Evolutionary conservation across 2,329 filamentous ascomycete species (phyloP), one percentile per base, ranked within the genome.

Genomic region (Escovopsis sp.): DNA sequence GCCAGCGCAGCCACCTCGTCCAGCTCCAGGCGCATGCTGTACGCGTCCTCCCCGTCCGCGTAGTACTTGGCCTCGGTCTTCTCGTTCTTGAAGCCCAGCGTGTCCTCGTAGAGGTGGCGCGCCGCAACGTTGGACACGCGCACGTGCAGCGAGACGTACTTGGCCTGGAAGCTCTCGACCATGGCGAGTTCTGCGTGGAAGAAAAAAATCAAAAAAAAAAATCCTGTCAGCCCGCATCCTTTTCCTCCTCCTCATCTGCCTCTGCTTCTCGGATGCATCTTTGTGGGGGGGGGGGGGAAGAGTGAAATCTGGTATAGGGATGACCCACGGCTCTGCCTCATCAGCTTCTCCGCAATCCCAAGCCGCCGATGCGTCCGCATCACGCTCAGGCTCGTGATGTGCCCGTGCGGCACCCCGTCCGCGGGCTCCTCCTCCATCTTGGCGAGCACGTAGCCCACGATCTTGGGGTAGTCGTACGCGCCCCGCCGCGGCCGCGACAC

Each of bases 371-470:
- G 91, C 50, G 91, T 98, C 50, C 91, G 73, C 91, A 96, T 98
- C 35, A 98, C 91, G 56, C 81, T 88, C 56, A 98, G 64, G 52
- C 81, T 88, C 37, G 91, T 98, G 57, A 98, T 96, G 67, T 98
- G 91, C 13, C 91, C 91, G 65, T 96, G 91, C 53, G 81, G 84
- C 34, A 95, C 69, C 44, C 88, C 88, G 61, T 96, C 89, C 45
- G 81, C 59, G 7, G 91, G 89, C 62, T 96, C 91, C 68, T 98
- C 91, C 64, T 98, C 91, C 88, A 98, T 98, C 73, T 98, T 98
- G 40, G 91, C 91, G 24, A 98, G 79, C n/a, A 98, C 91, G 60
- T 98, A 98, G 53, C 91, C 91, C 20, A 98, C 91, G 46, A 98
- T 94, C 65, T 95, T 94, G 51, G 91, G 91, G 54, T 93, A 91